Evolutionary conservation across 164 flowering plant genomes (phyloP).

Genomic region (Vitis cinerea): DNA sequence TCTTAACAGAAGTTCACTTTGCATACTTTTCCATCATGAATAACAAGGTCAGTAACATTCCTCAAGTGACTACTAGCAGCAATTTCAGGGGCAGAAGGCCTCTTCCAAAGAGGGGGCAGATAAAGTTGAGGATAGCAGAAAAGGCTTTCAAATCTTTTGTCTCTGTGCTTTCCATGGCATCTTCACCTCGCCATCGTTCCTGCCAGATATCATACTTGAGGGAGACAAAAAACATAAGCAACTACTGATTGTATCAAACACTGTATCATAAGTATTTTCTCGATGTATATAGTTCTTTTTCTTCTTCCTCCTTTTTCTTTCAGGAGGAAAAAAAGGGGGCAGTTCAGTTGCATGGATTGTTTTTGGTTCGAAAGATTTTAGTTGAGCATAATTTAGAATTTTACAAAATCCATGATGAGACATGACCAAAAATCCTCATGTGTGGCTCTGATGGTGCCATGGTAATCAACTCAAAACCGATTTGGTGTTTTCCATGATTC

Average conservation of each 20-base stretch:
- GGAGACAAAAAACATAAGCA: neutral
- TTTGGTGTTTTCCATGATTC: neutral
- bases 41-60: slow-evolving; percentile 28
- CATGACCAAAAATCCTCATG: too few relatives aligned
- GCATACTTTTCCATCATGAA: slow-evolving; percentile 21
- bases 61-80: slow-evolving; percentile 17
- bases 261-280: neutral
- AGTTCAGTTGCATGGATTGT: neutral
- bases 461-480: too few relatives aligned
- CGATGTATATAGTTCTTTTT: neutral
- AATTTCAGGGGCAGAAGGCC: slow-evolving; percentile 24
- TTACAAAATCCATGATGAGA: neutral
- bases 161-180: slow-evolving; percentile 37
- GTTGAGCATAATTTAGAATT: neutral
- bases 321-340: too few relatives aligned
- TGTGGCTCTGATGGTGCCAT: too few relatives aligned
- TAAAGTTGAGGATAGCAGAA: slow-evolving; percentile 55
- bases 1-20: neutral
- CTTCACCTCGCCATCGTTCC: slow-evolving; percentile 22
- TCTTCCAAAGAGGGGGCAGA: slow-evolving; percentile 57
- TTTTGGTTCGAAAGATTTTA: neutral
- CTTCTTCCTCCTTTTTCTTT: neutral
- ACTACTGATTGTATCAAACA: neutral
- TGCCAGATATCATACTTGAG: slow-evolving; percentile 8
- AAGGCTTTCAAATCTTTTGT: slow-evolving; percentile 44